A percentile compares a stretch with the other conserved stretches of the same genome.
Evolutionary conservation across 2,329 filamentous ascomycete species (phyloP).

Genomic region (Rosellinia necatrix): DNA sequence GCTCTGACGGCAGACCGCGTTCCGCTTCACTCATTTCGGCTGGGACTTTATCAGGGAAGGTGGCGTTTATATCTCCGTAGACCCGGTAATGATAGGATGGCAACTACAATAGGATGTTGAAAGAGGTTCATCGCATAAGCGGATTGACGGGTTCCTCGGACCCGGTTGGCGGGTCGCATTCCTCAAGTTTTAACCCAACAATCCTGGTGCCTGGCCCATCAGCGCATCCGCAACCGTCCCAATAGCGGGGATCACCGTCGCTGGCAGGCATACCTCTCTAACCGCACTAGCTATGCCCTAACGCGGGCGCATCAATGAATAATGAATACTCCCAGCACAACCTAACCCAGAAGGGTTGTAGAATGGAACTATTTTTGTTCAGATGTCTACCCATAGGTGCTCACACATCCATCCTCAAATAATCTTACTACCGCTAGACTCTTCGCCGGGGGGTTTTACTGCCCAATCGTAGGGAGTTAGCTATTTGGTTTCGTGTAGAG

Average conservation of each 20-base stretch:
- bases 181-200: conserved; percentile 1
- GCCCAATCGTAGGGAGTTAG: too few relatives aligned
- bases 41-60: background rate
- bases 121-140: background rate
- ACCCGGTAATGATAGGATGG: background rate
- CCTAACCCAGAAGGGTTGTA: too few relatives aligned
- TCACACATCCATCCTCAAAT: too few relatives aligned
- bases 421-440: too few relatives aligned
- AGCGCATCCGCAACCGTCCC: background rate
- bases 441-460: too few relatives aligned
- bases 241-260: conserved; percentile 10
- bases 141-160: conserved; percentile 29
- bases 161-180: conserved; percentile 19
- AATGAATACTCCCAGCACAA: too few relatives aligned
- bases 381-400: too few relatives aligned
- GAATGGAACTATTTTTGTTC: too few relatives aligned
- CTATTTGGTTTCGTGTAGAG: too few relatives aligned
- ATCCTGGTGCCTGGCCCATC: background rate
- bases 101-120: background rate
- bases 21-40: conserved; percentile 30
- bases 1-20: conserved; percentile 27
- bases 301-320: too few relatives aligned
- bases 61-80: background rate
- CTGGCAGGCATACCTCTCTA: too few relatives aligned
- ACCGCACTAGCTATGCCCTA: too few relatives aligned